Conservation (phyloP, 2,329 filamentous ascomycete genomes). For the Erysiphe pulchra region DNA sequence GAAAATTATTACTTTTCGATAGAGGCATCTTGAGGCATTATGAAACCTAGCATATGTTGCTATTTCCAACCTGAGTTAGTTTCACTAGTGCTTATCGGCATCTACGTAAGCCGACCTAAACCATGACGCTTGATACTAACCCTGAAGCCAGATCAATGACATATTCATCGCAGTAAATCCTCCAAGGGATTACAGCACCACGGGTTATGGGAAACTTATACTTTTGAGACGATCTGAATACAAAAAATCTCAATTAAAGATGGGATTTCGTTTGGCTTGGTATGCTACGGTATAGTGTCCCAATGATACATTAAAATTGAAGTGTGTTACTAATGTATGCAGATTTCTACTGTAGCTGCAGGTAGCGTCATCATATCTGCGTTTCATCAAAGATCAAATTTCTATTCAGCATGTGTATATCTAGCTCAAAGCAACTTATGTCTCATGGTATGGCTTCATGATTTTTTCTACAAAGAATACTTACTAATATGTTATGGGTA, state of each 20-base stretch:
- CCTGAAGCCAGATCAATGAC: too few relatives aligned
- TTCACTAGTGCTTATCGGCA: too few relatives aligned
- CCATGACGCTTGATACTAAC: too few relatives aligned
- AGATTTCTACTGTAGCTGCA: conserved; percentile 67
- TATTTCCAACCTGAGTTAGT: too few relatives aligned
- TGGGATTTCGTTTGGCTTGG: conserved; percentile 1
- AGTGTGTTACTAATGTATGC: neutral
- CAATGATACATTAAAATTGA: neutral
- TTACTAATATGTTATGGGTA: conserved; percentile 14
- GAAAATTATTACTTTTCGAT: too few relatives aligned
- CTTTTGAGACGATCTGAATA: neutral
- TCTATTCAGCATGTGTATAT: conserved; percentile 95
- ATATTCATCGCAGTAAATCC: too few relatives aligned
- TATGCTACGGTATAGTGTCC: conserved; percentile 1
- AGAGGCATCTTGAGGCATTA: too few relatives aligned
- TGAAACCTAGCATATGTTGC: too few relatives aligned
- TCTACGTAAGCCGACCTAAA: too few relatives aligned
- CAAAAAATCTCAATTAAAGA: neutral
- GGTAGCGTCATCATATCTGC: conserved; percentile 66
- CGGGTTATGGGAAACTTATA: too few relatives aligned
- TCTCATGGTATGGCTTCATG: conserved; percentile 40
- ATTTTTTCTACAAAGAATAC: neutral
- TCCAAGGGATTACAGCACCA: too few relatives aligned
- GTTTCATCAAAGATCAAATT: conserved; percentile 86
- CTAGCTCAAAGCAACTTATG: conserved; percentile 91